phyloP scores from a whole-genome alignment of 2,329 filamentous ascomycete species.

The Cladosporium velox region DNA sequence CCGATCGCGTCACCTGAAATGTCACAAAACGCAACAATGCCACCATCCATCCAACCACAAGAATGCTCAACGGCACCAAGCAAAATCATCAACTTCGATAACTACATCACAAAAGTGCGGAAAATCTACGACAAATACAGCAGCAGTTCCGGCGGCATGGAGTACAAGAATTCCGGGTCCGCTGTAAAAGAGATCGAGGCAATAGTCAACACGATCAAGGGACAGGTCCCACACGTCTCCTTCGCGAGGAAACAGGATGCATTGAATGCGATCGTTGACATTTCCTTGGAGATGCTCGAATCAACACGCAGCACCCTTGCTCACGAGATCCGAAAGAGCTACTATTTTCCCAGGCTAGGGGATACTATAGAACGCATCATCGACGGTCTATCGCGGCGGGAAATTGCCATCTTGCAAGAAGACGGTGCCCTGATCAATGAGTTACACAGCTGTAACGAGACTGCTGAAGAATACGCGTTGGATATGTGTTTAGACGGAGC shows the following conservation, averaged over 20 bases:
- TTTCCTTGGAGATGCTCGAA: background rate
- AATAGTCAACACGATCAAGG: background rate
- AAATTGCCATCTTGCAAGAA: background rate
- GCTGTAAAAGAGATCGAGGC: background rate
- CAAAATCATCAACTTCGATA: background rate
- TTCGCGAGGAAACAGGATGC: conserved; percentile 3
- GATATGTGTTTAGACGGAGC: background rate
- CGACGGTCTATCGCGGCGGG: background rate
- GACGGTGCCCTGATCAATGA: background rate
- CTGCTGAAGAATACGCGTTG: background rate
- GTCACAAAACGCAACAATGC: background rate
- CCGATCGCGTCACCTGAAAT: background rate
- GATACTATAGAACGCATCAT: background rate
- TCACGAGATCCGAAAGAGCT: background rate
- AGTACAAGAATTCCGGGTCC: background rate
- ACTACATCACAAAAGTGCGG: background rate
- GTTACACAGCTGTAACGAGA: background rate
- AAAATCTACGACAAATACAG: background rate
- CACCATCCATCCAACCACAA: background rate
- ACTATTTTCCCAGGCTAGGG: background rate
- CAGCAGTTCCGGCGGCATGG: background rate
- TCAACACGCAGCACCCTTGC: background rate
- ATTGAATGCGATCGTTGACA: background rate
- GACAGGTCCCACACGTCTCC: background rate
- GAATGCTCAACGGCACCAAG: background rate